phyloP scores from a whole-genome alignment of 164 flowering plant genomes.

The Akebia trifoliata region DNA sequence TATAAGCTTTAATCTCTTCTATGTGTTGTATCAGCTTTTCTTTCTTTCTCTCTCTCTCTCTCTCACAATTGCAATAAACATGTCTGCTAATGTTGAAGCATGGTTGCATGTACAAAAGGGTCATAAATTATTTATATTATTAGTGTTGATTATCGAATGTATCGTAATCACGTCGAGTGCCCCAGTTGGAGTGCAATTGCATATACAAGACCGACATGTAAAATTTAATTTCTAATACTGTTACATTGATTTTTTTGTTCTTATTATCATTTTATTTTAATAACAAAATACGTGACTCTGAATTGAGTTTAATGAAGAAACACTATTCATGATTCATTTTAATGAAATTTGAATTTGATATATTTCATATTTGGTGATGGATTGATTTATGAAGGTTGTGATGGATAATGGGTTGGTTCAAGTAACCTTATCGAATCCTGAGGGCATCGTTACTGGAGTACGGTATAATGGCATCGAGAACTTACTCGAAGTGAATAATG shows the following conservation, averaged over 20 bases:
- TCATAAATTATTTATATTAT: neutral
- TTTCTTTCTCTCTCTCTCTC: too few species aligned
- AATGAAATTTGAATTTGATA: too few species aligned
- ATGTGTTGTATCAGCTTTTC: too few species aligned
- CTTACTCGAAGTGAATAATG: constrained; percentile 4
- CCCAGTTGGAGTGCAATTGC: constrained; percentile 6
- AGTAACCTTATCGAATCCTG: constrained; percentile 10
- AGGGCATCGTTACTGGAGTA: constrained; percentile 12
- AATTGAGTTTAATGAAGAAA: too few species aligned
- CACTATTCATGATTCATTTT: too few species aligned
- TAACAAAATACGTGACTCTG: too few species aligned
- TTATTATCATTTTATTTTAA: neutral
- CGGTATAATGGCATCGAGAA: constrained; percentile 7
- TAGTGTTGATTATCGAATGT: neutral
- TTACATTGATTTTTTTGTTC: neutral
- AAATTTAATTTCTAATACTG: neutral
- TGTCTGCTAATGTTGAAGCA: too few species aligned
- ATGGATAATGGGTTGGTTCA: constrained; percentile 16
- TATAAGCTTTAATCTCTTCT: too few species aligned
- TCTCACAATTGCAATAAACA: too few species aligned
- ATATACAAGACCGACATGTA: constrained; percentile 3
- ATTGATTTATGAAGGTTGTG: constrained; percentile 7
- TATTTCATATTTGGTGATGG: neutral
- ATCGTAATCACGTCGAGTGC: neutral
- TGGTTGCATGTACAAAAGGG: too few species aligned